Percentiles rank a stretch among this genome's conserved stretches.
Conservation (phyloP, 2,329 filamentous ascomycete genomes). For the Epichloe sibirici region DNA sequence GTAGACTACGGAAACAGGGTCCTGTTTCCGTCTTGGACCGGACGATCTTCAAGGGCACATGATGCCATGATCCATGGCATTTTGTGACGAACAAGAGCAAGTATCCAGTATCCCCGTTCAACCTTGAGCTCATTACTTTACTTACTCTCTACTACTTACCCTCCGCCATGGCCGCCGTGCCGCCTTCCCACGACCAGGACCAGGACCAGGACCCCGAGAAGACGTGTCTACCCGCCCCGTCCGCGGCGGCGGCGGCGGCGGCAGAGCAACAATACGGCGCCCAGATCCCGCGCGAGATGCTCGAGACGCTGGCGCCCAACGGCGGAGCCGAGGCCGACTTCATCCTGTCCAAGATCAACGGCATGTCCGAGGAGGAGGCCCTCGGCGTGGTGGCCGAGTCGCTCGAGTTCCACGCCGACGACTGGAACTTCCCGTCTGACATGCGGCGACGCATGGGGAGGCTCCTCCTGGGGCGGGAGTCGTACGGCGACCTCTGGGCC, state of each 20-base stretch:
- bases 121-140: no score
- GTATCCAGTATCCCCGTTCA: no score
- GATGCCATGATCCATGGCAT: no score
- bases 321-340: constrained; percentile 26
- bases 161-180: no score
- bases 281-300: constrained; percentile 26
- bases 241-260: neutral
- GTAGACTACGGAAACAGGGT: neutral
- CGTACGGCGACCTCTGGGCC: constrained; percentile 28
- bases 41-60: neutral
- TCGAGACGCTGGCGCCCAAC: constrained; percentile 29
- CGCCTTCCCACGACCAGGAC: neutral
- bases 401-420: constrained; percentile 27
- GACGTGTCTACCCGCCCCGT: neutral
- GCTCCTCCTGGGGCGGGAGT: constrained; percentile 25
- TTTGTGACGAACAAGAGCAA: no score
- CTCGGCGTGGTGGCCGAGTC: constrained; percentile 26
- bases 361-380: constrained; percentile 30
- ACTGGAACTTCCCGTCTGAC: constrained; percentile 30
- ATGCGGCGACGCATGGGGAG: constrained; percentile 29
- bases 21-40: neutral
- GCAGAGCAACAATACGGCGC: constrained; percentile 13
- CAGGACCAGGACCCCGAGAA: constrained; percentile 1
- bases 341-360: constrained; percentile 28
- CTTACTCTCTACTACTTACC: no score